Evolutionary conservation across 257 asterid genomes (phyloP), one percentile per base, ranked within the genome.

Genomic region (Solanum gracilifrons): DNA sequence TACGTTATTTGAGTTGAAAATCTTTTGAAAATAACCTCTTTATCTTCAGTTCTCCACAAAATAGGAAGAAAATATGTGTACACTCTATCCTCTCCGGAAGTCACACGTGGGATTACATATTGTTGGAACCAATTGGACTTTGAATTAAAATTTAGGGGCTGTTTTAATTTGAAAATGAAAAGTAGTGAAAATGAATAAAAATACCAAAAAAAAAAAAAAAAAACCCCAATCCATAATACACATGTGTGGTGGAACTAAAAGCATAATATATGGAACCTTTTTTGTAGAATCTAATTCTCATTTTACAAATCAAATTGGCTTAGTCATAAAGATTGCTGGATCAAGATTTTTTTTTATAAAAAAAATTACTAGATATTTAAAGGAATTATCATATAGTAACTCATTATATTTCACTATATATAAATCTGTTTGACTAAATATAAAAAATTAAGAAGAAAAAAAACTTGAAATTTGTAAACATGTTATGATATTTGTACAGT

Each of bases 1-100:
- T 23, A 23, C 2, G 0, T 60, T 60, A 60, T 4, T 60, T 60
- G 69, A 9, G 69, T 4, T 0, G 13, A 4, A 0, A 0, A 9
- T 23, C 29, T 23, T 60, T 60, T 2, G 0, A 3, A 58, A 58
- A 20, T 7, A 58, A 21, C 12, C 27, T 8, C 0, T 58, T 3
- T 58, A 58, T 48, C 21, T 48, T 1, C 16, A 43, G 2, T 12
- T 51, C 9, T 51, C 4, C 62, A 16, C 21, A 5, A 51, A 15
- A 0, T 16, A 51, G 21, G 3, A 48, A 15, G 7, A 51, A 51
- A 51, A 39, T 13, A 20, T 58, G 10, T 4, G 12, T 3, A 58
- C 27, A 21, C 66, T 8, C 12, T 58, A 58, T 21, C 12, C 5
- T 58, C 11, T 20, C 2, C 4, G 1, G 1, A 58, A 0, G 1